A percentile compares a stretch with the other conserved stretches of the same genome.
phyloP scores from a whole-genome alignment of 2,329 filamentous ascomycete species.

The Colletotrichum eremochloae region DNA sequence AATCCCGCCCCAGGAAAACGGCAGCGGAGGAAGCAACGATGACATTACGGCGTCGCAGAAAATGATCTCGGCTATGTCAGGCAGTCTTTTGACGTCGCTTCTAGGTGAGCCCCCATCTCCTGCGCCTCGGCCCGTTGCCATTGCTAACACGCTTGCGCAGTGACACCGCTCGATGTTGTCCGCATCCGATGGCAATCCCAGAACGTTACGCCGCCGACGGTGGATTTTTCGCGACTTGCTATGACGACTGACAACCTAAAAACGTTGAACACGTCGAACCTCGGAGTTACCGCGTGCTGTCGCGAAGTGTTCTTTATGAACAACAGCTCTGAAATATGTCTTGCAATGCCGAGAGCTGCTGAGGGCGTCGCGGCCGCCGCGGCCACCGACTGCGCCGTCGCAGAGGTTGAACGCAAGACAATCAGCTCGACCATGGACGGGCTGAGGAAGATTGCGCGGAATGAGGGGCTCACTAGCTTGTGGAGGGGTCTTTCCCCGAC shows the following conservation, averaged over 20 bases:
- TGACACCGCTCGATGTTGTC: slow-evolving; percentile 96
- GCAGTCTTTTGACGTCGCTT: slow-evolving; percentile 89
- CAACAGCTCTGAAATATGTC: slow-evolving; percentile 84
- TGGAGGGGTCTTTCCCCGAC: slow-evolving; percentile 97
- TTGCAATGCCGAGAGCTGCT: slow-evolving; percentile 74
- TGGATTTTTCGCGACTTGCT: slow-evolving; percentile 69
- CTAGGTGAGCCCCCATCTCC: slow-evolving; percentile 72
- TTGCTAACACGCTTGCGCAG: slow-evolving; percentile 58
- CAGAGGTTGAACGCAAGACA: slow-evolving; percentile 85
- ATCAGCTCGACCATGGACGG: slow-evolving; percentile 95
- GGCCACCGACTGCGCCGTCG: slow-evolving; percentile 82
- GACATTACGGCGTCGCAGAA: slow-evolving; percentile 88
- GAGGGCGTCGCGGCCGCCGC: slow-evolving; percentile 61
- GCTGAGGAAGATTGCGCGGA: slow-evolving; percentile 91
- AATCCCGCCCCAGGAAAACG: slow-evolving; percentile 43
- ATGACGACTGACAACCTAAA: slow-evolving; percentile 70
- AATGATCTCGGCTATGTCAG: slow-evolving; percentile 94
- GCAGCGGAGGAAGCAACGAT: slow-evolving; percentile 49
- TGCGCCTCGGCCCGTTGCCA: background rate
- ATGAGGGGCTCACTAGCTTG: slow-evolving; percentile 87
- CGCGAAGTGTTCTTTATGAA: slow-evolving; percentile 97
- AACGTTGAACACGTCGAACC: slow-evolving; percentile 80
- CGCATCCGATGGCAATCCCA: slow-evolving; percentile 95
- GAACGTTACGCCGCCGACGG: slow-evolving; percentile 62
- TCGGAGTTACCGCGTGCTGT: slow-evolving; percentile 95